Evolutionary conservation across 306 rosid genomes (phyloP), one percentile per base, ranked within the genome.

Genomic region (Trifolium pratense): DNA sequence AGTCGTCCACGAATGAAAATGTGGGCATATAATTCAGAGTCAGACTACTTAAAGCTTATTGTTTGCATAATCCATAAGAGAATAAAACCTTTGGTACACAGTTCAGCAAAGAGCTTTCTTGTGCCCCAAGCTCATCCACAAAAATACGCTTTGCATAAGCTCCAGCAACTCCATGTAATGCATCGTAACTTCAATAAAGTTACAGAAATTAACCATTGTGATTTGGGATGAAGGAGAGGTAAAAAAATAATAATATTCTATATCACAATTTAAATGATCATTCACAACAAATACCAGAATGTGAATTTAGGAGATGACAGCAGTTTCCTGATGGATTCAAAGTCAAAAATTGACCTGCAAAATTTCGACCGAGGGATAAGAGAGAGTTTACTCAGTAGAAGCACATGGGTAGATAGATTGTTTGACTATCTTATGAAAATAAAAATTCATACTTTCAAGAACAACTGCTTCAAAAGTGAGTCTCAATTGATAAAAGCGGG

Each of bases 71-170:
- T 40, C 73, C 78, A 73, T 12, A 25, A 62, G 68, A 71, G 59
- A 80, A 66, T 46, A 80, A 63, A 66, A 95, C 99, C 99, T 95
- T 95, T 20, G 99, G 99, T 48, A 83, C 81, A 59, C 99, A 95
- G 83, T 91, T 95, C 77, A 95, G 82, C 74, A 95, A 78, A 77
- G 97, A 89, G 86, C 86, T 89, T 82, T 90, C 99, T 88, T 86
- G 85, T 21, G 99, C 99, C 29, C 99, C 97, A 78, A 95, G 99
- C 82, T 95, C 99, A 76, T 95, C 96, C 82, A 95, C 97, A 85
- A 95, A 95, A 68, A 95, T 91, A 59, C 89, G 78, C 53, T 88
- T 88, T 29, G 99, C 99, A 86, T 95, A 95, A 64, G 99, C 97
- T 74, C 99, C 99, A 79, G 76, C 99, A 75, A 91, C 99, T 45